Percentiles rank a stretch among this genome's conserved stretches.
Conservation (phyloP, 2,329 filamentous ascomycete species). For the Hymenoscyphus fraxineus region DNA sequence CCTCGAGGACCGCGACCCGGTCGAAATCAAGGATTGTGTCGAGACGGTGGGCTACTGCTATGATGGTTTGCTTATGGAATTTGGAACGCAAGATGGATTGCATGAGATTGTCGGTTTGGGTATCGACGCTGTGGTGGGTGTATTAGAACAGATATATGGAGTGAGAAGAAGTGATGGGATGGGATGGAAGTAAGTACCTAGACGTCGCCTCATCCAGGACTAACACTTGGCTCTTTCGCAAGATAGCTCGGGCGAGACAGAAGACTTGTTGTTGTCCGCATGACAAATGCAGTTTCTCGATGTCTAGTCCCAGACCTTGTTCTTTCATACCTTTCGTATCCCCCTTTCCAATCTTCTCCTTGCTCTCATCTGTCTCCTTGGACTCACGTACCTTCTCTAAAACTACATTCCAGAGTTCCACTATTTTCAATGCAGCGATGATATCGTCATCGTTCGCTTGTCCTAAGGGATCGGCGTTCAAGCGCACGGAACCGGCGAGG, state of each 20-base stretch:
- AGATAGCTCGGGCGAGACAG: constrained; percentile 25
- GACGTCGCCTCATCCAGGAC: neutral
- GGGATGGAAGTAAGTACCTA: neutral
- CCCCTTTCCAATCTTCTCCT: neutral
- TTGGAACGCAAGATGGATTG: neutral
- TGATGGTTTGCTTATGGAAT: constrained; percentile 1
- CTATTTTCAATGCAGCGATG: constrained; percentile 75
- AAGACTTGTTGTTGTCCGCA: constrained; percentile 25
- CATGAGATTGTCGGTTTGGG: neutral
- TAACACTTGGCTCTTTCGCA: neutral
- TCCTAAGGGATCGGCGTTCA: constrained; percentile 38
- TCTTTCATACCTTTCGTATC: neutral
- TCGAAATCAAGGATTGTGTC: neutral
- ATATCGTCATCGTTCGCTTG: constrained; percentile 58
- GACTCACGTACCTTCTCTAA: constrained; percentile 11
- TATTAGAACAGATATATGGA: neutral
- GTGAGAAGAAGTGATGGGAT: too few relatives aligned
- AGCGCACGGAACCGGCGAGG: constrained; percentile 36
- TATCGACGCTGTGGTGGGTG: neutral
- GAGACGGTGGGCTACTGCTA: neutral
- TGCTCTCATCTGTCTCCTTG: neutral
- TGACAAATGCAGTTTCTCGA: constrained; percentile 54
- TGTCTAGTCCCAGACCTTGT: neutral
- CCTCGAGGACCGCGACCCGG: neutral
- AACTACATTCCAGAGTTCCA: constrained; percentile 46